Base-by-base conservation (phyloP, 116 monocot genomes). In the Iris pallida region DNA sequence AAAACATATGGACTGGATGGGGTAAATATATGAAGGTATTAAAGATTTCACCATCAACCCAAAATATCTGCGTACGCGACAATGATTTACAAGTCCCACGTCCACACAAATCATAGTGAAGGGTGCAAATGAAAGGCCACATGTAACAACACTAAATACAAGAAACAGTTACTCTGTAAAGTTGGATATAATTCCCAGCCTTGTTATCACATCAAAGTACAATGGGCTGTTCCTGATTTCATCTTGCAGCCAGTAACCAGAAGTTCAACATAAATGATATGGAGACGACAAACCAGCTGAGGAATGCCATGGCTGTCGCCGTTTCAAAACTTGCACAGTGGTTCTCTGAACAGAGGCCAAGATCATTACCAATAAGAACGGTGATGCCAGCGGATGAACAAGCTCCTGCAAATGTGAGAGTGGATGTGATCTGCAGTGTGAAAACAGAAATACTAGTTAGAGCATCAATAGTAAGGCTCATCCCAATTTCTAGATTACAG, bases 381-480 rank as follows among this genome's bases (percentile, higher is more conserved):
- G 90, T 90, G 41, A 90, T 90, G 59, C 90, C 90, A 13, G 86
- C 90, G 44, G 90, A 90, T 68, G 90, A 78, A 68, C 86, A 90
- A 14, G 90, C 86, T 57, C 86, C 90, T 63, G 81, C 86, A 71
- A 90, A 90, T 52, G 74, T 81, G 43, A 90, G 83, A 13, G 81
- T 83, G 0, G 77, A 79, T 54, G 83, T 86, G n/a, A 90, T 80
- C 86, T 90, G 78, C 78, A 79, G 17, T 4, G 64, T 40, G 14
- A 45, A 45, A 56, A 48, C 19, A 53, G 46, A 19, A 43, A 14
- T 30, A 30, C 52, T 41, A 14, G 48, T 66, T 66, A 49, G 5
- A n/a, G n/a, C n/a, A n/a, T n/a, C n/a, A n/a, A n/a, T n/a, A n/a
- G n/a, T n/a, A n/a, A n/a, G n/a, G n/a, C n/a, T n/a, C n/a, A n/a